These are phyloP conservation scores for Fraxinus excelsior DNA, from an alignment of 257 asterid genomes.

Conservation along the genomic window DNA sequence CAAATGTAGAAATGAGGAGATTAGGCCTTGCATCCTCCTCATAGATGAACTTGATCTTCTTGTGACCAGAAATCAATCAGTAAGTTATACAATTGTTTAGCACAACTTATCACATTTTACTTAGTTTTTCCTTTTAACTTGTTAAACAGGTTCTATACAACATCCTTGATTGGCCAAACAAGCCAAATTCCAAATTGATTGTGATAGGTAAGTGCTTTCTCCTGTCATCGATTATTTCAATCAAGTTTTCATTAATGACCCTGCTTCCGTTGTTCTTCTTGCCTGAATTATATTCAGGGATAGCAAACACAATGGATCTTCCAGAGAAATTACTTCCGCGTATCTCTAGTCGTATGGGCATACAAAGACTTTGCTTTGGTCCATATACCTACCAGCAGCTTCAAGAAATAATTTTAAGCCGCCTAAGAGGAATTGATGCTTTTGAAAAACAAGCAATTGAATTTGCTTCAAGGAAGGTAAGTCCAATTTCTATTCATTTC, in stretches of 20 bases:
- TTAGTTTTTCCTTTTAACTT: slow-evolving; percentile 17
- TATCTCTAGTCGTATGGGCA: slow-evolving; percentile 98
- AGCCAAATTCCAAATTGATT: slow-evolving; percentile 82
- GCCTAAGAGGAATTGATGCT: slow-evolving; percentile 78
- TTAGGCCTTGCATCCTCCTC: slow-evolving; percentile 85
- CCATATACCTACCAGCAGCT: slow-evolving; percentile 94
- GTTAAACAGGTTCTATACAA: slow-evolving; percentile 78
- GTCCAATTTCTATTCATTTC: slow-evolving; percentile 19
- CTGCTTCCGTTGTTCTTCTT: slow-evolving; percentile 22
- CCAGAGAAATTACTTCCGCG: slow-evolving; percentile 98
- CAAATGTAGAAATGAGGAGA: slow-evolving; percentile 48
- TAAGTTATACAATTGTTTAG: slow-evolving; percentile 34
- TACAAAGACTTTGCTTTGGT: slow-evolving; percentile 97
- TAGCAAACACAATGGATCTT: slow-evolving; percentile 99
- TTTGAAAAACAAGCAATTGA: slow-evolving; percentile 89
- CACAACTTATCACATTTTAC: neutral
- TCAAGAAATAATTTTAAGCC: slow-evolving; percentile 86
- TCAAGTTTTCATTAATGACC: slow-evolving; percentile 5
- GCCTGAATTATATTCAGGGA: slow-evolving; percentile 52
- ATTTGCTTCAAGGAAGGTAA: slow-evolving; percentile 95
- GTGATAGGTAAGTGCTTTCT: slow-evolving; percentile 64
- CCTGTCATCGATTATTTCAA: slow-evolving; percentile 14
- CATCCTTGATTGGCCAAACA: slow-evolving; percentile 97
- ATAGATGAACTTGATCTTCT: slow-evolving; percentile 94
- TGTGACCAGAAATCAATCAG: slow-evolving; percentile 93